phyloP scores from a whole-genome alignment of 176 grass and related monocot genomes.

The Triticum dicoccoides region DNA sequence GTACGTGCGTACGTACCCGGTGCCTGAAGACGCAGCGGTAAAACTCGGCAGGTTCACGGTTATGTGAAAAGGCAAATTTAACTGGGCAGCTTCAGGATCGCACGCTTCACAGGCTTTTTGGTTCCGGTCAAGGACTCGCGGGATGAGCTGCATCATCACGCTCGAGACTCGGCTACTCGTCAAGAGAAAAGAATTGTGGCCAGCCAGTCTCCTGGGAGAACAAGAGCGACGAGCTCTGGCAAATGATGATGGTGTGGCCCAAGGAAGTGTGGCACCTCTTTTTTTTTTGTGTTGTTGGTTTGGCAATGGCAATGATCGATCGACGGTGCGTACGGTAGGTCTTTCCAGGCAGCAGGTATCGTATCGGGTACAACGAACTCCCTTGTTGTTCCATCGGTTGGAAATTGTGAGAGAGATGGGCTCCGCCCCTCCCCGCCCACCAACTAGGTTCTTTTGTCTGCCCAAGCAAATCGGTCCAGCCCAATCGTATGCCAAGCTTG shows the following conservation, averaged over 20 bases:
- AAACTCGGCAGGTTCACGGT: neutral
- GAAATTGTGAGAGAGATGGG: neutral
- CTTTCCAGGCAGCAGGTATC: neutral
- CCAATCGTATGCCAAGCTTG: neutral
- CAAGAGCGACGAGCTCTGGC: neutral
- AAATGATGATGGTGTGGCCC: neutral
- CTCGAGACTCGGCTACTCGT: neutral
- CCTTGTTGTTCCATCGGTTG: neutral
- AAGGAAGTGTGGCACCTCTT: neutral
- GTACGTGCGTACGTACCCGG: neutral
- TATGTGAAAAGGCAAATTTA: neutral
- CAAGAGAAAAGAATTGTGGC: neutral
- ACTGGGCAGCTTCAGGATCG: neutral
- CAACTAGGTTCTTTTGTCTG: neutral
- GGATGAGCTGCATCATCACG: neutral
- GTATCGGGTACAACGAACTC: neutral
- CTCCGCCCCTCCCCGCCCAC: neutral
- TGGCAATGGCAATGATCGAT: constrained; percentile 2
- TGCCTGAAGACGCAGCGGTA: neutral
- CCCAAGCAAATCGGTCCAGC: neutral
- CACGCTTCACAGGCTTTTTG: neutral
- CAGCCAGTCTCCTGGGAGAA: neutral
- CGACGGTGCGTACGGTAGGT: neutral
- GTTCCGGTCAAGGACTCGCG: neutral
- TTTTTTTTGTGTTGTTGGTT: neutral